These are phyloP conservation scores for Eragrostis curvula DNA, from an alignment of 176 grass and related monocot species.

Conservation along the genomic window DNA sequence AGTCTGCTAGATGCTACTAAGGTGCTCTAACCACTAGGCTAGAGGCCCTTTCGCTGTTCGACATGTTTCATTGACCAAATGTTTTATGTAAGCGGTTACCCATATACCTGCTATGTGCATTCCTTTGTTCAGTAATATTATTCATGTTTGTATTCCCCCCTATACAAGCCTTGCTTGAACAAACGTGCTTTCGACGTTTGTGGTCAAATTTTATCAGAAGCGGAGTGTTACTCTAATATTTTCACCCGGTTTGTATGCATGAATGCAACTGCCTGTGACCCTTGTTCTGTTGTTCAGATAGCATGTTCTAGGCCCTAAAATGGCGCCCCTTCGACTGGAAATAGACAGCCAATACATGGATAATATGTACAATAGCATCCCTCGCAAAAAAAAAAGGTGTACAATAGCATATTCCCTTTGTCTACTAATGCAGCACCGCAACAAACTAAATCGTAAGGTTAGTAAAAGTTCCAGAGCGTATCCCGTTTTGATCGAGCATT, in stretches of 20 bases:
- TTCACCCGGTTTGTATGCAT: no score
- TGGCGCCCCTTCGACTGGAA: not conserved
- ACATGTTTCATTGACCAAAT: not conserved
- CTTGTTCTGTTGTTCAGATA: not conserved
- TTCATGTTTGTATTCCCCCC: not conserved
- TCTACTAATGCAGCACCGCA: not conserved
- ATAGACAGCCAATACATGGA: not conserved
- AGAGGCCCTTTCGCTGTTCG: no score
- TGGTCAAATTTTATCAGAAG: not conserved
- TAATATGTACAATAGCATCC: no score
- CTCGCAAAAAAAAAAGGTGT: no score
- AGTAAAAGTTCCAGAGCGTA: not conserved
- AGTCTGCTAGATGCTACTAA: no score
- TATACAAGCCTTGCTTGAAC: not conserved
- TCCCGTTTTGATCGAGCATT: not conserved
- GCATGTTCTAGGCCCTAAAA: not conserved
- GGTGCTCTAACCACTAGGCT: no score
- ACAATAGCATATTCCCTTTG: no score
- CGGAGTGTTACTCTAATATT: not conserved
- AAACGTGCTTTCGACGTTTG: not conserved
- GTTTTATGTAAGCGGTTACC: slow-evolving; percentile 7
- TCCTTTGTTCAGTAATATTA: no score
- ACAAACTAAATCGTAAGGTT: not conserved
- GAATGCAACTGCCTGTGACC: not conserved
- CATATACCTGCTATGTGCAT: no score